These are phyloP conservation scores for Colletotrichum sp. DNA, from an alignment of 2,329 filamentous ascomycete genomes.

Conservation along the genomic window DNA sequence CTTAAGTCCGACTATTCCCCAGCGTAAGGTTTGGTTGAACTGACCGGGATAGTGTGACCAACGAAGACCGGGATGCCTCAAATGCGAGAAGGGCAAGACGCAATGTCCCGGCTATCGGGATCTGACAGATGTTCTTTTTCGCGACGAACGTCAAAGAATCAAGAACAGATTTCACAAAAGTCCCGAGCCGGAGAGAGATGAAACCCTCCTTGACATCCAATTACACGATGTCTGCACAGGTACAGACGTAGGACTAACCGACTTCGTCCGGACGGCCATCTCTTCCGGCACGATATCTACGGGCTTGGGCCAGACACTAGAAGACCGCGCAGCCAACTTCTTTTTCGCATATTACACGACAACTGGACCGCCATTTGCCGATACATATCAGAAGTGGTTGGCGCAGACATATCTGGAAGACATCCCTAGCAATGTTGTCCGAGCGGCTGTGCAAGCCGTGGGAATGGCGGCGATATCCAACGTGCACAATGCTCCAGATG, in stretches of 20 bases:
- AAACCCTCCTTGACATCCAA: not conserved
- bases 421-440: not conserved
- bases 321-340: conserved; percentile 24
- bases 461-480: conserved; percentile 31
- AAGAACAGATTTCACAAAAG: conserved; percentile 11
- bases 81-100: conserved; percentile 25
- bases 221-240: not conserved
- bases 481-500: conserved; percentile 20
- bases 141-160: conserved; percentile 27
- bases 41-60: conserved; percentile 26
- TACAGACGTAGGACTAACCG: not conserved
- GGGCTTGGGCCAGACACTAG: not conserved
- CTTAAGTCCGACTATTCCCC: not conserved
- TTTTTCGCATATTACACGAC: conserved; percentile 28
- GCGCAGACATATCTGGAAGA: conserved; percentile 13
- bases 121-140: conserved; percentile 25
- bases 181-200: not conserved
- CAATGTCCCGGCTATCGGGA: conserved; percentile 30
- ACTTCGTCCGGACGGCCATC: not conserved
- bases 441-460: conserved; percentile 27
- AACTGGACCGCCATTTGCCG: conserved; percentile 23
- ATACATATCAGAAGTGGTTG: conserved; percentile 24
- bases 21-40: not conserved
- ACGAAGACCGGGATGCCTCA: conserved; percentile 26
- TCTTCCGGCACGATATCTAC: not conserved